Conservation (phyloP, 2,329 filamentous ascomycete genomes). For the Chrysosphaeria jannelii region DNA sequence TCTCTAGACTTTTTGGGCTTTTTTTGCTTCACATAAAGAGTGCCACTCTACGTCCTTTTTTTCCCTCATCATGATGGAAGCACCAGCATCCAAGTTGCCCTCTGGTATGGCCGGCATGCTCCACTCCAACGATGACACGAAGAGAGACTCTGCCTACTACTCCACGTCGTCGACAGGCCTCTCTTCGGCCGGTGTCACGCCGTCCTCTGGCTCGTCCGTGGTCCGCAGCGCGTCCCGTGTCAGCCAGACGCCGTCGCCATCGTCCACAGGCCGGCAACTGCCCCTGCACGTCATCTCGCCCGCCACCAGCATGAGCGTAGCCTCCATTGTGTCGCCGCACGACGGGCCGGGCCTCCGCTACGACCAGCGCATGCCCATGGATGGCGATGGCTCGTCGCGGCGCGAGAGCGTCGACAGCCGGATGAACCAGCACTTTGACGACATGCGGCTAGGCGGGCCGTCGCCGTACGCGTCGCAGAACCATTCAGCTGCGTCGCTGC, state of each 20-base stretch:
- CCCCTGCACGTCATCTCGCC: too few relatives aligned
- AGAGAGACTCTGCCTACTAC: slow-evolving; percentile 21
- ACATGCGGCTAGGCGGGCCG: slow-evolving; percentile 34
- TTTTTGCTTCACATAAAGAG: too few relatives aligned
- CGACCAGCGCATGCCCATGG: slow-evolving; percentile 1
- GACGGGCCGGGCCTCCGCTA: slow-evolving; percentile 8
- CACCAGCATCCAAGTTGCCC: slow-evolving; percentile 15
- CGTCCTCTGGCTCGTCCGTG: slow-evolving; percentile 17
- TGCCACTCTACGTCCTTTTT: not conserved
- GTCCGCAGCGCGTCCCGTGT: not conserved
- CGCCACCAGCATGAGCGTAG: slow-evolving; percentile 38
- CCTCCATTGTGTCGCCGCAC: slow-evolving; percentile 29
- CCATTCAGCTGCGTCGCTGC: slow-evolving; percentile 44
- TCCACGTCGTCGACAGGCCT: slow-evolving; percentile 8
- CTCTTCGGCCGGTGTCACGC: slow-evolving; percentile 4
- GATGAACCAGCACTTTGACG: slow-evolving; percentile 40
- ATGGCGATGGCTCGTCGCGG: slow-evolving; percentile 15
- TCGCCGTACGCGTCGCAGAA: slow-evolving; percentile 53
- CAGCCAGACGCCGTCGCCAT: slow-evolving; percentile 17
- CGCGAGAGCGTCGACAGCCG: slow-evolving; percentile 57
- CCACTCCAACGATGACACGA: slow-evolving; percentile 18
- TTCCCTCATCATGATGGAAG: slow-evolving; percentile 8
- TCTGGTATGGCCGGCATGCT: slow-evolving; percentile 19
- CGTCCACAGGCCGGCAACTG: slow-evolving; percentile 19
- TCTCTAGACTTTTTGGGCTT: too few relatives aligned